These are phyloP conservation scores for Candida rishiriensis DNA, from an alignment of 805 yeast genomes.

Conservation along the genomic window DNA sequence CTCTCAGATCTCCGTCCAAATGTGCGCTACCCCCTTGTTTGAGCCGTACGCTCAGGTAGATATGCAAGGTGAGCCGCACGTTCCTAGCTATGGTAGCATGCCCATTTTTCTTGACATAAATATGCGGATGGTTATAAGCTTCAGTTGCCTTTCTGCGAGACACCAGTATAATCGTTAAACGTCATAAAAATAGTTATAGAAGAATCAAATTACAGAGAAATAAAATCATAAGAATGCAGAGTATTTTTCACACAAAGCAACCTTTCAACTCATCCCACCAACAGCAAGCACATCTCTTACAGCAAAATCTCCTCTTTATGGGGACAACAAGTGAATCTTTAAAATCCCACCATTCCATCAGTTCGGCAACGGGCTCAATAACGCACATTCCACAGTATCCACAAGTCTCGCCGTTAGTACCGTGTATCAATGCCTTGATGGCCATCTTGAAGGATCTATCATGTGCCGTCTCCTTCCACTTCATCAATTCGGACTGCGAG, in stretches of 20 bases:
- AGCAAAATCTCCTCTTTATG: conserved; percentile 50
- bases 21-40: too few species aligned
- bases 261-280: conserved; percentile 25
- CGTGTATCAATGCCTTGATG: conserved; percentile 50
- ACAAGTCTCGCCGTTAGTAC: conserved; percentile 47
- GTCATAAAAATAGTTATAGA: too few species aligned
- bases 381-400: conserved; percentile 44
- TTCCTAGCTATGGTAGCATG: too few species aligned
- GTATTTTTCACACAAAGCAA: background rate
- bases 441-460: conserved; percentile 41
- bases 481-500: conserved; percentile 47
- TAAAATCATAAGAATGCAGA: background rate
- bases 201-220: background rate
- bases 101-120: too few species aligned
- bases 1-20: too few species aligned
- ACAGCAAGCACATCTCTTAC: conserved; percentile 38
- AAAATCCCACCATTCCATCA: conserved; percentile 66
- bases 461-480: conserved; percentile 50
- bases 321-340: conserved; percentile 47
- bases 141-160: too few species aligned
- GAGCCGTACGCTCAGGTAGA: too few species aligned
- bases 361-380: conserved; percentile 55
- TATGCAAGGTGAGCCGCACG: too few species aligned
- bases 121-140: too few species aligned
- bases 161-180: too few species aligned